Base-by-base conservation (phyloP, 495 filamentous ascomycete genomes). In the Aspergillus steynii region DNA sequence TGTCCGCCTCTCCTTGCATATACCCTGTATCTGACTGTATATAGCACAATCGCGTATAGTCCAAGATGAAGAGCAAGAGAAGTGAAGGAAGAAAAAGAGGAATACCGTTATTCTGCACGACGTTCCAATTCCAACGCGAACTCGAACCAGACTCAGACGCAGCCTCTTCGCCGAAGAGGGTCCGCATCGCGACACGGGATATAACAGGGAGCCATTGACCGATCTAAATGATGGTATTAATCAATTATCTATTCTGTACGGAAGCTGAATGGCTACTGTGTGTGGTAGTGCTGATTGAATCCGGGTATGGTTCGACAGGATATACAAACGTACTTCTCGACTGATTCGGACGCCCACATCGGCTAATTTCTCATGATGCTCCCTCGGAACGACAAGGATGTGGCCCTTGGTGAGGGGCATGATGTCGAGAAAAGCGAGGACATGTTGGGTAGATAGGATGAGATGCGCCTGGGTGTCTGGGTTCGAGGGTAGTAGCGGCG, bases 61-160 rank as follows among this genome's bases (percentile, higher is more conserved):
- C 20, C 20, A 20, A 20, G 20, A 20, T 20, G 20, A 20, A 57
- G 58, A 31, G 45, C 28, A 59, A 58, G 58, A 28, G 25, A 48
- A 46, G 50, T 3, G 57, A 48, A 46, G 42, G 32, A 53, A 47
- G 29, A 15, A 31, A 9, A 29, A 48, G 37, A 12, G 45, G 74
- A 75, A 42, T 76, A 88, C 86, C 93, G 74, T 97, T 98, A 75
- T 98, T 98, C 78, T 96, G 92, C 61, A 96, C 90, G 26, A 97
- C 83, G 74, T 98, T 98, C 87, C 78, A 81, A 42, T 93, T 96
- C 87, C 78, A 81, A 32, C 92, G 84, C 47, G 62, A 61, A 31
- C 70, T 71, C 4, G 68, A 42, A 42, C 12, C 9, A 14, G 37
- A 42, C 9, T 15, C 37, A 4, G 37, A 42, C 5, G 4, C 10